Base-by-base conservation (phyloP, 2,329 filamentous ascomycete genomes). In the Colletotrichum paranaense region DNA sequence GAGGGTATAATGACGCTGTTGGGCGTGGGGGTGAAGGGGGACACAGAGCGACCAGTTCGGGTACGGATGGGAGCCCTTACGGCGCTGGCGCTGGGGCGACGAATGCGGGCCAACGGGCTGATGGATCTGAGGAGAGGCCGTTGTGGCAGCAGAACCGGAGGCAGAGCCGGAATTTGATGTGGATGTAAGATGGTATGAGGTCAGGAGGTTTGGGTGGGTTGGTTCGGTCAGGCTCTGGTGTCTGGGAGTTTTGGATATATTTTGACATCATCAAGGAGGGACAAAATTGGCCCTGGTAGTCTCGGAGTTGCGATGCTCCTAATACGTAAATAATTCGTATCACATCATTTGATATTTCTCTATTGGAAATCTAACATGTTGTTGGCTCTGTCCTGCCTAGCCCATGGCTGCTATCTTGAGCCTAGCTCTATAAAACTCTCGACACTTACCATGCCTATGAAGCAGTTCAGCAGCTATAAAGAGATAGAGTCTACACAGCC, bases 91-190 rank as follows among this genome's bases (percentile, higher is more conserved):
- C 55, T 30, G 60, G 64, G 32, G 60, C 53, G n/a, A 22, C n/a
- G n/a, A 72, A 16, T 63, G 53, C 38, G 5, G 74, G 59, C 4
- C 62, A 65, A 1, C n/a, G 72, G 69, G 73, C 63, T 1, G 63
- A 68, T 38, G 68, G 59, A 3, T 35, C 64, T 26, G 81, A 80
- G 2, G 79, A 83, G 28, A 79, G 86, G 55, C 86, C 87, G 5
- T 79, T 89, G 49, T 89, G 88, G 88, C 87, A 89, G 79, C 88
- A 89, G 80, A 88, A 88, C 64, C 81, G 87, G 69, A 82, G 84
- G 67, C 85, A 85, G 74, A 83, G 82, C 74, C 82, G 87, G 64
- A 89, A 86, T 78, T 72, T 86, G 75, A 85, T 84, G 81, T 87
- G 85, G 85, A 81, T 86, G 80, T 86, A 77, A 82, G 68, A 24